A percentile compares a stretch with the other conserved stretches of the same genome.
These are phyloP conservation scores for Didymella exigua DNA, from an alignment of 2,329 filamentous ascomycete species.

Conservation along the genomic window DNA sequence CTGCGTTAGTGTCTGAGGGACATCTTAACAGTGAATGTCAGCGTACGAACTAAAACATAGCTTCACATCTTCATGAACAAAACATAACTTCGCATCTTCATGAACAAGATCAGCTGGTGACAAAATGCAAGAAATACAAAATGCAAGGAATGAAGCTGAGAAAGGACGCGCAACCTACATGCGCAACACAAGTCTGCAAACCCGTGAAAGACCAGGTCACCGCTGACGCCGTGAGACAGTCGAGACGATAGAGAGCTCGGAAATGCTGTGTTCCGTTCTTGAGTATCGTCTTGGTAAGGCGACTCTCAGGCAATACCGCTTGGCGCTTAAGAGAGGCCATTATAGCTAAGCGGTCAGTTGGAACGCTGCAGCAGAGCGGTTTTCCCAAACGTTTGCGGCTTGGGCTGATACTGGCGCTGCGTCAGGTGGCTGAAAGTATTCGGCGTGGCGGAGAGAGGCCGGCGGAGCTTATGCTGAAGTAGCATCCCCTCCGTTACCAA, in stretches of 20 bases:
- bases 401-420: slow-evolving; percentile 39
- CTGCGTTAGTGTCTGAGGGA: slow-evolving; percentile 16
- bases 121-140: background rate
- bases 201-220: slow-evolving; percentile 26
- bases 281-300: slow-evolving; percentile 41
- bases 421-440: slow-evolving; percentile 30
- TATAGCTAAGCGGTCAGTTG: slow-evolving; percentile 22
- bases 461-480: slow-evolving; percentile 18
- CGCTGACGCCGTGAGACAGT: slow-evolving; percentile 41
- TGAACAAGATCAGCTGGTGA: background rate
- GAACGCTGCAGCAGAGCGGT: slow-evolving; percentile 35
- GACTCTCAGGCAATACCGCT: slow-evolving; percentile 29
- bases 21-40: slow-evolving; percentile 4
- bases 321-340: slow-evolving; percentile 27
- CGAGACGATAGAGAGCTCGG: slow-evolving; percentile 43
- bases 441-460: slow-evolving; percentile 21
- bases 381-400: slow-evolving; percentile 40
- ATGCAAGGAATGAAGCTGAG: slow-evolving; percentile 1
- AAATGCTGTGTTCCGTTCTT: slow-evolving; percentile 37
- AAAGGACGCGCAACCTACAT: slow-evolving; percentile 25
- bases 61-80: background rate
- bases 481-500: slow-evolving; percentile 17
- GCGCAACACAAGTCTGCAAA: slow-evolving; percentile 12
- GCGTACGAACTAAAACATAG: slow-evolving; percentile 7
- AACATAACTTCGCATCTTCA: background rate